Evolutionary conservation across 2,329 filamentous ascomycete genomes (phyloP), one percentile per base, ranked within the genome.

Genomic region (Sporothrix globosa): DNA sequence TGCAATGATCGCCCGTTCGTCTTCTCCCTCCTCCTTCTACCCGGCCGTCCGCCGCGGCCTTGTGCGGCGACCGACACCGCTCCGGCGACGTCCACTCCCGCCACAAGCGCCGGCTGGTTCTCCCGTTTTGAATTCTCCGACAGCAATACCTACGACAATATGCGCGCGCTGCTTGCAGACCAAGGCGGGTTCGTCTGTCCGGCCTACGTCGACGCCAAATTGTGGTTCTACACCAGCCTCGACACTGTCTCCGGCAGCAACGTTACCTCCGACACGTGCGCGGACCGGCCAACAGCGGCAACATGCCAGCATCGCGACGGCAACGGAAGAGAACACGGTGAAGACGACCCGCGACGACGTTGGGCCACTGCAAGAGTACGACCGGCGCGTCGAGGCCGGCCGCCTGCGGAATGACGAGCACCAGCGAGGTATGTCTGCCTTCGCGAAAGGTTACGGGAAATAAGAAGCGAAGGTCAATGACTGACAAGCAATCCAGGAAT

Each of bases 291-390:
- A 52, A 72, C 73, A 34, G 30, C 66, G 69, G 46, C 65, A 69
- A 7, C 48, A 70, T 30, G 70, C 73, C 34, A 67, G 67, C 11
- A 73, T 74, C n/a, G 74, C 74, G 5, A 71, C 74, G 0, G 70
- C 71, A 14, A 70, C 74, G n/a, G 74, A 74, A 34, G 50, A 73
- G 74, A 73, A 58, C 78, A 80, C 71, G 5, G 53, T 5, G 3
- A 24, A 48, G 4, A 27, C 53, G 4, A 13, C 66, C 48, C 52
- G 34, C 13, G 80, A 82, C 61, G 77, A 80, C 54, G 78, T 83
- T 73, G 94, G 94, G 0, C 96, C 96, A 2, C 85, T 98, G 77
- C 86, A 89, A 74, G 95, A 98, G 80, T 99, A 99, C 80, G 91
- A 97, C 79, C 84, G 86, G 72, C 88, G 95, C 61, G 94, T 99